Percentiles rank a stretch among this genome's conserved stretches.
phyloP scores from a whole-genome alignment of 352 stramenopile species.

The Thalassiosira mediterranea region DNA sequence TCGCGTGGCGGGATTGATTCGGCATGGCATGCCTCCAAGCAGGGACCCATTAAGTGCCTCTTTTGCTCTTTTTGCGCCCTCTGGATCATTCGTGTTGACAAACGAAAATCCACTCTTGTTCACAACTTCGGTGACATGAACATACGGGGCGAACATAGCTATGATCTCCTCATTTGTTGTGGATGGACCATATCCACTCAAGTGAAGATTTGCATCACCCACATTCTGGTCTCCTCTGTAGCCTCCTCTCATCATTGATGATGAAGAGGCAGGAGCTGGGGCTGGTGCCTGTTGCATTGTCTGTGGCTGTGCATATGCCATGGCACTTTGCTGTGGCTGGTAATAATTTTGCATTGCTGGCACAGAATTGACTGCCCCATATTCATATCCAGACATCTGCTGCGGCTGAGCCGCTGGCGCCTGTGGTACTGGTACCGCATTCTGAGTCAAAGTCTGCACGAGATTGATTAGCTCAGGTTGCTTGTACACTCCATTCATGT shows the following conservation, averaged over 20 bases:
- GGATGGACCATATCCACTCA: slow-evolving; percentile 80
- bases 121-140: slow-evolving; percentile 78
- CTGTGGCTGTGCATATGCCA: slow-evolving; percentile 24
- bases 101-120: slow-evolving; percentile 79
- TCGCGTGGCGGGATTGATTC: slow-evolving; percentile 72
- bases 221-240: slow-evolving; percentile 63
- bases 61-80: slow-evolving; percentile 65
- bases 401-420: no score
- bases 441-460: slow-evolving; percentile 76
- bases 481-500: slow-evolving; percentile 79
- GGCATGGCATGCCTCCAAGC: slow-evolving; percentile 68
- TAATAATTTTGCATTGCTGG: no score
- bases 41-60: slow-evolving; percentile 75
- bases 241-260: no score
- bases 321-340: slow-evolving; percentile 19
- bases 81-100: slow-evolving; percentile 79
- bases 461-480: slow-evolving; percentile 73
- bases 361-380: slow-evolving; percentile 3
- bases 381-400: slow-evolving; percentile 4
- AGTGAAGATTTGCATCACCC: slow-evolving; percentile 76
- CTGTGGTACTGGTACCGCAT: no score
- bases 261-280: no score
- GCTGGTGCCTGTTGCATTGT: slow-evolving; percentile 4
- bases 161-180: slow-evolving; percentile 79
- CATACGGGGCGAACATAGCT: slow-evolving; percentile 78